Base-by-base conservation (phyloP, 2,329 filamentous ascomycete species). In the Fusarium sacchari region DNA sequence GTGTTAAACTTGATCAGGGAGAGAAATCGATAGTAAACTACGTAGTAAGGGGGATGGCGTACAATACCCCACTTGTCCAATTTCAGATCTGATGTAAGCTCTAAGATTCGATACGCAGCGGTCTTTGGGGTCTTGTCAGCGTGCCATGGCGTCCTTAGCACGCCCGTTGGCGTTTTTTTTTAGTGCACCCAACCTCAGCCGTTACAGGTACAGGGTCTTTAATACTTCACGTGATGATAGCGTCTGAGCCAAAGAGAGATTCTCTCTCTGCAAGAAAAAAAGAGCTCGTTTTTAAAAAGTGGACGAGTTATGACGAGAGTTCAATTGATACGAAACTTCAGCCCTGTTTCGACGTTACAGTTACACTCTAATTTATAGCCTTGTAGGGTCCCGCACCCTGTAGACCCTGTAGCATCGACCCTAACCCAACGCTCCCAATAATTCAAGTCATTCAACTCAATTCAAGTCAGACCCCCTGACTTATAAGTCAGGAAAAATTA, bases 41-140 rank as follows among this genome's bases (percentile, higher is more conserved):
- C 30, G 42, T 57, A 65, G 53, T 40, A 64, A 52, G 67, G 58
- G 57, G 66, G 65, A 63, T 43, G 66, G 64, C 49, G 37, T 37
- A 43, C 36, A 43, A 13, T 36, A 49, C 59, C 67, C 65, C 67
- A 69, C 67, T 63, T 46, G 26, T 46, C 44, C 37, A 68, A 69
- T 69, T 69, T 69, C 40, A 39, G 32, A 42, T 55, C 64, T 68
- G 60, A 68, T 43, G 32, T 63, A 60, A 60, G 60, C 55, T 60
- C 37, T 28, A 42, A 66, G 43, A 67, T 52, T 46, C 22, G 42
- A 17, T 32, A 20, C 15, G 34, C 22, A 52, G 32, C 15, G 7
- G 24, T 10, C 20, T 47, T 47, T 30, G 26, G 42, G 44, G 4
- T 47, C 44, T 55, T 40, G 50, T 40, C 50, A 55, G 24, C 50